Percentiles rank a stretch among this genome's conserved stretches.
Evolutionary conservation across 2,329 filamentous ascomycete genomes (phyloP).

Genomic region (Colletotrichum euphorbiae): DNA sequence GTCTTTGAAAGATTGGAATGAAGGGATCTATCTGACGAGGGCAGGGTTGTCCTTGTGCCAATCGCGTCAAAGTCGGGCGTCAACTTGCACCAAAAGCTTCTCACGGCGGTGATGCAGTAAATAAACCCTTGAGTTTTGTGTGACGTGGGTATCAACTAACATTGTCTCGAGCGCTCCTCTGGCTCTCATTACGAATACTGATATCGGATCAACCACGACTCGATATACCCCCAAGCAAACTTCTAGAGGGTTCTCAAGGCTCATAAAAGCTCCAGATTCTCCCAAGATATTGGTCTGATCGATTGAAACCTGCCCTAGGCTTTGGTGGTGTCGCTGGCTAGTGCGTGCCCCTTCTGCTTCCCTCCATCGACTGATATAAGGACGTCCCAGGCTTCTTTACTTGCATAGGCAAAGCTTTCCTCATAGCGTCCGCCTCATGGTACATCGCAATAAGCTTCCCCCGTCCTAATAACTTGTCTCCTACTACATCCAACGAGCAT

Average conservation of each 20-base stretch:
- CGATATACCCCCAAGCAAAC: conserved; percentile 37
- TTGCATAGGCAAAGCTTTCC: conserved; percentile 51
- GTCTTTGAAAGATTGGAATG: neutral
- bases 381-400: conserved; percentile 38
- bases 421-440: conserved; percentile 53
- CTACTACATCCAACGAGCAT: conserved; percentile 52
- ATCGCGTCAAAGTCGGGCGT: conserved; percentile 35
- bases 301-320: conserved; percentile 44
- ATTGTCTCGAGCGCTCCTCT: conserved; percentile 28
- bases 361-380: neutral
- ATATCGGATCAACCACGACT: conserved; percentile 43
- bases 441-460: conserved; percentile 53
- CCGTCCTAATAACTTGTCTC: conserved; percentile 44
- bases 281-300: conserved; percentile 45
- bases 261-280: conserved; percentile 29
- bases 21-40: neutral
- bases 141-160: neutral
- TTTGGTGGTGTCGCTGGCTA: conserved; percentile 41
- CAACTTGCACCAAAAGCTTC: conserved; percentile 33
- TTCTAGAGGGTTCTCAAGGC: conserved; percentile 3
- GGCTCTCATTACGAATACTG: conserved; percentile 39
- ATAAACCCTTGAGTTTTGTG: neutral
- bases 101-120: conserved; percentile 35
- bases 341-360: neutral
- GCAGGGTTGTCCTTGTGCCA: conserved; percentile 33